Evolutionary conservation across 352 stramenopile genomes (phyloP), one percentile per base, ranked within the genome.

Genomic region (Phytophthora melonis): DNA sequence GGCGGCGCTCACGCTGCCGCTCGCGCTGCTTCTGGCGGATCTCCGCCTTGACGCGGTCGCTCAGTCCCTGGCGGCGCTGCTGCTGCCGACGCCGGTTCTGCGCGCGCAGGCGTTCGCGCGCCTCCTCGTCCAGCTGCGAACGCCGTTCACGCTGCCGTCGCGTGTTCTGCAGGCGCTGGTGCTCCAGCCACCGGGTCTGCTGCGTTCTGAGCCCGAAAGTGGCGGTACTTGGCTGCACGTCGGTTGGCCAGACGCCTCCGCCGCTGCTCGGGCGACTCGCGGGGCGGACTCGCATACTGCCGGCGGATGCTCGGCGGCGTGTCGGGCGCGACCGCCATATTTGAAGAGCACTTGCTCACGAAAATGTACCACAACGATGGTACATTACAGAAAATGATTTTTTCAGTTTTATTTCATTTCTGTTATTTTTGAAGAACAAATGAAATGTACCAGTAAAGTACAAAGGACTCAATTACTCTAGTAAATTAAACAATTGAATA

Each of bases 151-250:
- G 84, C 61, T 93, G 86, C 8, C 81, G 70, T 11, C 53, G 70
- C 19, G 71, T 78, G 66, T 81, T 86, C 58, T 84, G 75, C 61
- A 88, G 74, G 4, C 84, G 77, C 59, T 86, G 86, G n/a, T 52
- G 47, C 27, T 70, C n/a, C 70, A 11, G 71, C 75, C 18, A 45
- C 30, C 2, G 70, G 56, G 19, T 59, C 59, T 0, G 50, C 58
- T 16, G 27, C 50, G 6, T 67, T 36, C n/a, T 63, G 70, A 6
- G 54, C 54, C 6, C 64, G 72, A 50, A 84, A 89, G 61, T 84
- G 79, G 8, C 87, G 82, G 54, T 93, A 92, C 77, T 94, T 94
- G 54, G 87, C 86, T 0, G 87, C 86, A 11, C 87, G 83, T 25
- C 79, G 80, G 76, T 84, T 94, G 13, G 80, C 70, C 19, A 93